These are phyloP conservation scores for Leucaena leucocephala DNA, from an alignment of 306 rosid genomes.

Conservation along the genomic window DNA sequence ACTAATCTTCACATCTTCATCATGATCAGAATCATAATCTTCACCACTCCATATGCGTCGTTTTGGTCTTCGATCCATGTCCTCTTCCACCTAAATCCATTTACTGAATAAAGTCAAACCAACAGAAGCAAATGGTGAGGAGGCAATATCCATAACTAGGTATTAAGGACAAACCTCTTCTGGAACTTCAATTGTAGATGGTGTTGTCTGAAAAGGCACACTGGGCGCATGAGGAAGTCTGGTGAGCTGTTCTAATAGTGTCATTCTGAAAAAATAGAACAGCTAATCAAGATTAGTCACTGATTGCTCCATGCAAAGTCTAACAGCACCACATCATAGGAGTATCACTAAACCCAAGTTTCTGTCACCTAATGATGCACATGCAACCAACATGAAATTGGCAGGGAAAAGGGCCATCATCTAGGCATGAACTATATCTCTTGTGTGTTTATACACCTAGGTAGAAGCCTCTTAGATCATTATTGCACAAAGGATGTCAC, in stretches of 20 bases:
- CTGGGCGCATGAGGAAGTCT: conserved; percentile 80
- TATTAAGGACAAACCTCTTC: conserved; percentile 61
- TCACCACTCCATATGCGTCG: conserved; percentile 84
- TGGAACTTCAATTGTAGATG: conserved; percentile 59
- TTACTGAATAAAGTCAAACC: conserved; percentile 38
- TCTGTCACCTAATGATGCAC: background rate
- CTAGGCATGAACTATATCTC: background rate
- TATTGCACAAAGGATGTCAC: background rate
- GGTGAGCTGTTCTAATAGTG: conserved; percentile 73
- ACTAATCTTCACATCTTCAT: conserved; percentile 53
- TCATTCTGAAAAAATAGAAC: conserved; percentile 42
- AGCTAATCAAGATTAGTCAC: background rate
- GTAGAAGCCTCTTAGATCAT: background rate
- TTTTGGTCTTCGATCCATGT: conserved; percentile 72
- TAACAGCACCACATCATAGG: conserved; percentile 5
- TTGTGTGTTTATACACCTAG: background rate
- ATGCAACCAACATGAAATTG: conserved; percentile 21
- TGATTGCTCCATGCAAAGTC: conserved; percentile 19
- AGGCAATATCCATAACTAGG: conserved; percentile 17
- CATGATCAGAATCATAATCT: conserved; percentile 76
- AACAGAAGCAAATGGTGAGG: conserved; percentile 18
- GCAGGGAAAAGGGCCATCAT: background rate
- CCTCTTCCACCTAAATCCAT: conserved; percentile 68
- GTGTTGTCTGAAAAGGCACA: conserved; percentile 77
- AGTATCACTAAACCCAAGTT: conserved; percentile 14